A percentile compares a stretch with the other conserved stretches of the same genome.
Conservation (phyloP, 768 basidiomycete species). For the Lepiota subincarnata region DNA sequence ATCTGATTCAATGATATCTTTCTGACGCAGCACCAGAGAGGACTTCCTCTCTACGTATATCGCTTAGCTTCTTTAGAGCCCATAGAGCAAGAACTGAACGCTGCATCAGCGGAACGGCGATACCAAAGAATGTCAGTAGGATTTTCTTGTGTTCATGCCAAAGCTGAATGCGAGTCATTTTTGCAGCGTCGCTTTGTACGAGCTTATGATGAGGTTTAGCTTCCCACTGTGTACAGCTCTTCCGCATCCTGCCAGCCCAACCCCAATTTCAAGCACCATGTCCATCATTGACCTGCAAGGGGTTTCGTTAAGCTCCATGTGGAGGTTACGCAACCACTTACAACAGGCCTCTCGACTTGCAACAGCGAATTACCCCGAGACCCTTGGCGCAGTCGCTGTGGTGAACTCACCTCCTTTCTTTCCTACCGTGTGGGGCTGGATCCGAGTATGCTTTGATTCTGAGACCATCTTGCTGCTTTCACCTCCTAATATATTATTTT, state of each 20-base stretch:
- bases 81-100: slow-evolving; percentile 57
- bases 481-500: background rate
- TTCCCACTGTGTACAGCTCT: slow-evolving; percentile 61
- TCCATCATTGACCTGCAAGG: slow-evolving; percentile 72
- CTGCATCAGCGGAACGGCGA: slow-evolving; percentile 48
- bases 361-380: slow-evolving; percentile 81
- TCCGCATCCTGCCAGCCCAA: slow-evolving; percentile 45
- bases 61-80: slow-evolving; percentile 58
- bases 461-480: background rate
- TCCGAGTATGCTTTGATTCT: slow-evolving; percentile 46
- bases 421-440: slow-evolving; percentile 79
- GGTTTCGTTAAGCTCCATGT: slow-evolving; percentile 61
- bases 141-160: background rate
- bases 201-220: slow-evolving; percentile 61
- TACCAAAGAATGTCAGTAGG: slow-evolving; percentile 67
- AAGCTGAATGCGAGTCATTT: background rate
- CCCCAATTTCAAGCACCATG: slow-evolving; percentile 56
- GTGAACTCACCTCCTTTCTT: slow-evolving; percentile 85
- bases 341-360: slow-evolving; percentile 73
- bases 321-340: slow-evolving; percentile 66
- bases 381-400: slow-evolving; percentile 59
- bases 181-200: slow-evolving; percentile 58
- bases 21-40: slow-evolving; percentile 37
- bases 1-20: background rate
- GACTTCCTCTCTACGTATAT: slow-evolving; percentile 75